phyloP scores from a whole-genome alignment of 2,329 filamentous ascomycete genomes.

The Fusarium ambrosium region DNA sequence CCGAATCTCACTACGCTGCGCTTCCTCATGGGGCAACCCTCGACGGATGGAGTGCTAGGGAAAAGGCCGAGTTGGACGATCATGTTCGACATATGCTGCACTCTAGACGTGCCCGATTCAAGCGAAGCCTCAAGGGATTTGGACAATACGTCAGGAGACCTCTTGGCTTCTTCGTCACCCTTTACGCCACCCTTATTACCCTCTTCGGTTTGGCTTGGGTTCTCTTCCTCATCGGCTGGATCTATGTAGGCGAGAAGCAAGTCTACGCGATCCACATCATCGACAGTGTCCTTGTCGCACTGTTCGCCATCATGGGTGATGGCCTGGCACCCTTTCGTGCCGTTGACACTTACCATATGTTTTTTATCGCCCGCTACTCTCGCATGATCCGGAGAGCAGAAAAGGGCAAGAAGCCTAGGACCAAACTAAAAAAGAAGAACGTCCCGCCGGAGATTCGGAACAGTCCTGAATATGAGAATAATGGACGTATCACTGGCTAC shows the following conservation, averaged over 20 bases:
- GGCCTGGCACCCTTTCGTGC: conserved; percentile 80
- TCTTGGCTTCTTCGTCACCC: conserved; percentile 84
- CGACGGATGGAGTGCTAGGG: conserved; percentile 80
- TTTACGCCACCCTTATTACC: conserved; percentile 87
- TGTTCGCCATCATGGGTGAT: conserved; percentile 79
- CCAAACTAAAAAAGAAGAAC: conserved; percentile 37
- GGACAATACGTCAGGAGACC: conserved; percentile 82
- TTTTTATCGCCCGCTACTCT: conserved; percentile 79
- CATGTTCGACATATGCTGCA: conserved; percentile 91
- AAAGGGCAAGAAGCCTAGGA: conserved; percentile 59
- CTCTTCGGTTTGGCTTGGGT: conserved; percentile 91
- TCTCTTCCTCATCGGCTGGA: conserved; percentile 91
- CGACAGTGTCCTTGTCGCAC: conserved; percentile 77
- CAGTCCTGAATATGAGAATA: conserved; percentile 27
- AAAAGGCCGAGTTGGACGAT: conserved; percentile 84
- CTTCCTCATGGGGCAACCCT: conserved; percentile 80
- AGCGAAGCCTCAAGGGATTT: conserved; percentile 83
- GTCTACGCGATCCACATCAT: conserved; percentile 78
- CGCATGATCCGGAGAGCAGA: conserved; percentile 58
- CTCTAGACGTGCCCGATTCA: conserved; percentile 83
- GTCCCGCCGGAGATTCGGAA: conserved; percentile 29
- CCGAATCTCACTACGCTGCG: conserved; percentile 81
- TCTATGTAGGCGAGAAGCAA: conserved; percentile 82
- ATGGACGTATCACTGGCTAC: conserved; percentile 33
- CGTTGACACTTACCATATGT: conserved; percentile 90